These are phyloP conservation scores for Monilinia laxa DNA, from an alignment of 2,329 filamentous ascomycete genomes.

Conservation along the genomic window DNA sequence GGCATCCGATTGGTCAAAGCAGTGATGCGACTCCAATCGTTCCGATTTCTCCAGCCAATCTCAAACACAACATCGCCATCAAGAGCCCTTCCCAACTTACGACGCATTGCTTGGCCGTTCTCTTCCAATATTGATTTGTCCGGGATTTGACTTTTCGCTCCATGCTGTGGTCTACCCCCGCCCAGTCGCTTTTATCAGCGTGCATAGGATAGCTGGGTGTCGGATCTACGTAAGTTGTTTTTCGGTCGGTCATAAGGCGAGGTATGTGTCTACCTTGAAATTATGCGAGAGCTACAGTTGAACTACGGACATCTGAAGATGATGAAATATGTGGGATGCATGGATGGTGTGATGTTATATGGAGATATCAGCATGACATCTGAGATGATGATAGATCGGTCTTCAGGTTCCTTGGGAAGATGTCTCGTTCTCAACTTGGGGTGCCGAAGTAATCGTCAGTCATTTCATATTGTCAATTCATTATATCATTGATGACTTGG, in stretches of 20 bases:
- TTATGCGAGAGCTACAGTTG: not conserved
- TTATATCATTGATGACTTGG: too few relatives aligned
- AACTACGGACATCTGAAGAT: too few relatives aligned
- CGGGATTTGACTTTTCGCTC: too few relatives aligned
- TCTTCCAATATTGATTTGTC: not conserved
- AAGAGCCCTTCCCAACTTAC: not conserved
- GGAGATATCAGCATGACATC: not conserved
- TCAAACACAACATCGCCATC: not conserved
- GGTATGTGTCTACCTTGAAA: not conserved
- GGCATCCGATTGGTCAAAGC: not conserved
- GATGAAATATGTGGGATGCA: not conserved
- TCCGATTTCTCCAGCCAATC: not conserved
- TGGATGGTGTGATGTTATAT: not conserved
- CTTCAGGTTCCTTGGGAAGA: not conserved
- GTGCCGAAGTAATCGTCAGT: too few relatives aligned
- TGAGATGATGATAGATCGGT: not conserved
- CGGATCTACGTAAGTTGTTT: not conserved
- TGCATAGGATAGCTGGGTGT: not conserved
- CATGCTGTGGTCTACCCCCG: too few relatives aligned
- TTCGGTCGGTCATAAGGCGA: not conserved
- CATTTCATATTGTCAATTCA: too few relatives aligned
- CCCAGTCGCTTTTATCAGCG: not conserved
- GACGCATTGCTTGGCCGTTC: conserved; percentile 2
- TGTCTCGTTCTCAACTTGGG: too few relatives aligned
- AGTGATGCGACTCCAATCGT: not conserved